These are phyloP conservation scores for Pseudocohnilembus persalinus DNA, from an alignment of 169 alveolate genomes.

Conservation along the genomic window DNA sequence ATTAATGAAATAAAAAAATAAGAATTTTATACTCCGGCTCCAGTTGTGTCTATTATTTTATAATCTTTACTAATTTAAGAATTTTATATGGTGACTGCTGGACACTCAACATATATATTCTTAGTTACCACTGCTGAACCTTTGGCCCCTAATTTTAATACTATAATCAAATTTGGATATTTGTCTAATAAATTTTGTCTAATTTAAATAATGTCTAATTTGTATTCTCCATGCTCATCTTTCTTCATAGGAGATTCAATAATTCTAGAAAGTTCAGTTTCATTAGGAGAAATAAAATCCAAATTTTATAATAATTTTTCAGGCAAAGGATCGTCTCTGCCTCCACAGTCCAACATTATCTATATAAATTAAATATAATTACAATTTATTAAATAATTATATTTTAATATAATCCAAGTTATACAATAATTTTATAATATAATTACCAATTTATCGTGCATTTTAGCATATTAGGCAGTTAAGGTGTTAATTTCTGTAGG, in stretches of 20 bases:
- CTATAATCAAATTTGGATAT: constrained; percentile 35
- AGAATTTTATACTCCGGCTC: constrained; percentile 35
- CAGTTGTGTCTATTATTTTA: constrained; percentile 44
- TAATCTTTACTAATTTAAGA: constrained; percentile 32
- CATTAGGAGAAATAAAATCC: constrained; percentile 48
- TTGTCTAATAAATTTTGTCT: constrained; percentile 18
- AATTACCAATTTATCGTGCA: constrained; percentile 23
- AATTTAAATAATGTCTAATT: constrained; percentile 6
- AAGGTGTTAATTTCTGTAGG: constrained; percentile 34
- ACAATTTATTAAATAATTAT: too few relatives aligned
- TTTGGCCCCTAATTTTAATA: constrained; percentile 44
- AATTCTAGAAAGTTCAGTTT: constrained; percentile 42
- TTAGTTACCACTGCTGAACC: constrained; percentile 44
- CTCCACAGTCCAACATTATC: constrained; percentile 50
- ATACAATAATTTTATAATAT: neutral
- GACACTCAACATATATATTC: constrained; percentile 2
- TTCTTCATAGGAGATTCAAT: too few relatives aligned
- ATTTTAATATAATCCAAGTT: too few relatives aligned
- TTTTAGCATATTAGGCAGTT: constrained; percentile 33
- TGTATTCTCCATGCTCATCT: constrained; percentile 19
- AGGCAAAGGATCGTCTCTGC: constrained; percentile 36
- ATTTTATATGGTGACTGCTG: constrained; percentile 21
- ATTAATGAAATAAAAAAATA: neutral
- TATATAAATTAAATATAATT: too few relatives aligned
- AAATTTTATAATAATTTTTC: constrained; percentile 35